These are phyloP conservation scores for Phyllosticta citribraziliensis DNA, from an alignment of 2,329 filamentous ascomycete species.

Conservation along the genomic window DNA sequence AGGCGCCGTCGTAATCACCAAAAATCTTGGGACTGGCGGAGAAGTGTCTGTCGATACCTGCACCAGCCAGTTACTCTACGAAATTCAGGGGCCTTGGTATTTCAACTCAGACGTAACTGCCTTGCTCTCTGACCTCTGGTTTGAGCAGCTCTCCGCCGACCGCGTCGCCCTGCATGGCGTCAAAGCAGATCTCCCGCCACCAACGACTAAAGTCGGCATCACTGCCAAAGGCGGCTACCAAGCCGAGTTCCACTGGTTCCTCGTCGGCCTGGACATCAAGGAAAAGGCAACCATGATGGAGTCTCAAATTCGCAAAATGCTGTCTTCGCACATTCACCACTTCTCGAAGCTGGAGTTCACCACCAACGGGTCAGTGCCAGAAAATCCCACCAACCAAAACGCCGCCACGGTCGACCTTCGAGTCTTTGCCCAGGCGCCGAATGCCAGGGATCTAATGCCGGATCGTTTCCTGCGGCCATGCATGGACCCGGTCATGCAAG, in stretches of 20 bases:
- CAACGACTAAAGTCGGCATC: slow-evolving; percentile 34
- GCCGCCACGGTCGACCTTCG: slow-evolving; percentile 41
- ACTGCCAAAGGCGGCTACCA: slow-evolving; percentile 37
- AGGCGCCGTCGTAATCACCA: slow-evolving; percentile 20
- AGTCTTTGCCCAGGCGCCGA: slow-evolving; percentile 37
- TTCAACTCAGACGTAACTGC: slow-evolving; percentile 50
- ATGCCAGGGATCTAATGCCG: slow-evolving; percentile 24
- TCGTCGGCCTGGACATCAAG: slow-evolving; percentile 34
- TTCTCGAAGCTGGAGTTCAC: slow-evolving; percentile 30
- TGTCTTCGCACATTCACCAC: slow-evolving; percentile 27
- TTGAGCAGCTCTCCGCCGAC: slow-evolving; percentile 42
- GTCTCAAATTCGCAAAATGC: slow-evolving; percentile 21
- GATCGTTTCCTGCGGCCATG: slow-evolving; percentile 31
- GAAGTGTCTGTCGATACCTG: slow-evolving; percentile 14
- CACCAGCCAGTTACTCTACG: slow-evolving; percentile 14
- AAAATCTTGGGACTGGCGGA: slow-evolving; percentile 14
- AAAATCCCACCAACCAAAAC: slow-evolving; percentile 36
- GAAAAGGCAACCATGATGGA: slow-evolving; percentile 38
- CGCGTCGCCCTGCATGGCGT: slow-evolving; percentile 40
- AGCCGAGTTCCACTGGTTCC: slow-evolving; percentile 36
- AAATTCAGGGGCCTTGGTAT: slow-evolving; percentile 40
- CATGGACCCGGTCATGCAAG: slow-evolving; percentile 34
- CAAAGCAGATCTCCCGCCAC: slow-evolving; percentile 31
- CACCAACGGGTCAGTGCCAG: slow-evolving; percentile 30
- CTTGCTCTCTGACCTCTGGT: slow-evolving; percentile 39